A percentile compares a stretch with the other conserved stretches of the same genome.
phyloP scores from a whole-genome alignment of 108 stramenopile genomes.

The Cyclotella kingstonii region DNA sequence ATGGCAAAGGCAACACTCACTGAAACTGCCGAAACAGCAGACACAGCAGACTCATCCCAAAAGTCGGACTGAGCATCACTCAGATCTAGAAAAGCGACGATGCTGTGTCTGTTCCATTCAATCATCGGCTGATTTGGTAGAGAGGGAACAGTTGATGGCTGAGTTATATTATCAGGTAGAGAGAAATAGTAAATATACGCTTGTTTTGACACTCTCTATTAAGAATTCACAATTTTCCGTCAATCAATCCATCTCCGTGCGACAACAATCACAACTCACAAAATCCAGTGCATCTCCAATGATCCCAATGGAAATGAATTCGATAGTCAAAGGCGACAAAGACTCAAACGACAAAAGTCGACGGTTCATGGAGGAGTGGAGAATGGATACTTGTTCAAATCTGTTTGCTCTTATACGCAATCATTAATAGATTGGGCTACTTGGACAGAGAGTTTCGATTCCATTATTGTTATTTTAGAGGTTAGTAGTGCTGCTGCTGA shows the following conservation, averaged over 20 bases:
- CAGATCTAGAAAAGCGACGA: not conserved
- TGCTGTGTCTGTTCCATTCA: slow-evolving; percentile 29
- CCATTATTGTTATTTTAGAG: slow-evolving; percentile 41
- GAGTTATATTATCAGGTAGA: slow-evolving; percentile 33
- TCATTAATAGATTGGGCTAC: slow-evolving; percentile 38
- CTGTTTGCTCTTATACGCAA: slow-evolving; percentile 26
- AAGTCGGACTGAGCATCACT: too few species aligned
- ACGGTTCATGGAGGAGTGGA: slow-evolving; percentile 17
- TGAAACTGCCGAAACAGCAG: not conserved
- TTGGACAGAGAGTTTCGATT: slow-evolving; percentile 28
- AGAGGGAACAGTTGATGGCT: slow-evolving; percentile 22
- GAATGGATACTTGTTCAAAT: slow-evolving; percentile 25
- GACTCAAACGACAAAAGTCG: slow-evolving; percentile 29
- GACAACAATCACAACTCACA: not conserved
- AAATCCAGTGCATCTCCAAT: slow-evolving; percentile 25
- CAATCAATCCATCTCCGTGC: not conserved
- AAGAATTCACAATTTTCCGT: not conserved
- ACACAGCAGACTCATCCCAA: too few species aligned
- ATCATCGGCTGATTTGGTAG: slow-evolving; percentile 25
- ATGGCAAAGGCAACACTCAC: not conserved
- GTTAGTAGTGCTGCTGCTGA: slow-evolving; percentile 5
- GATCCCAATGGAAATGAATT: slow-evolving; percentile 30
- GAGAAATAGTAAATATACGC: not conserved
- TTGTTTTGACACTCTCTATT: not conserved
- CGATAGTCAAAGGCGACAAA: slow-evolving; percentile 15